A percentile compares a stretch with the other conserved stretches of the same genome.
Conservation (phyloP, 768 basidiomycete genomes). For the Mycena alexandri region DNA sequence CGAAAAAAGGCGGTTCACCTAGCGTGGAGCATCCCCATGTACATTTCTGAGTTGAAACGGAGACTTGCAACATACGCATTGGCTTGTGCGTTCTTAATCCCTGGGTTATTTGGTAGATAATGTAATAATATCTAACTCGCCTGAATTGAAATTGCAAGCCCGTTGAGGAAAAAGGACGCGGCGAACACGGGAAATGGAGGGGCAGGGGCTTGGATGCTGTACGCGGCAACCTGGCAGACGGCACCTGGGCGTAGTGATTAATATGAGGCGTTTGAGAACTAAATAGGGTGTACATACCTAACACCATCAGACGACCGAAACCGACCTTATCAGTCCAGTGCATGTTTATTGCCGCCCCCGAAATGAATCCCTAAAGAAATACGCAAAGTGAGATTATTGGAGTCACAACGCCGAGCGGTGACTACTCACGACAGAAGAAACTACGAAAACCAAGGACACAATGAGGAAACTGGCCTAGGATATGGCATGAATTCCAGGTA, state of each 20-base stretch:
- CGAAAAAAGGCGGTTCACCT: not conserved
- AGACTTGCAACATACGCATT: slow-evolving; percentile 67
- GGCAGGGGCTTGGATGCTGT: slow-evolving; percentile 57
- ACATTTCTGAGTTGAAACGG: slow-evolving; percentile 55
- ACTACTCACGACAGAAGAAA: slow-evolving; percentile 45
- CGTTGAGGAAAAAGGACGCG: slow-evolving; percentile 58
- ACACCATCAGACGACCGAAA: slow-evolving; percentile 52
- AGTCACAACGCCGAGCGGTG: not conserved
- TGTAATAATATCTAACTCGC: slow-evolving; percentile 38
- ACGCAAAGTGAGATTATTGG: not conserved
- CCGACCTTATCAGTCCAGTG: slow-evolving; percentile 58
- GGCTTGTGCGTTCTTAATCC: slow-evolving; percentile 62
- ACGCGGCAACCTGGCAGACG: slow-evolving; percentile 56
- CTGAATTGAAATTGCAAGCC: slow-evolving; percentile 64
- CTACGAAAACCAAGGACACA: slow-evolving; percentile 66
- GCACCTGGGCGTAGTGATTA: slow-evolving; percentile 51
- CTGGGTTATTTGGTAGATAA: not conserved
- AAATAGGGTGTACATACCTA: slow-evolving; percentile 32
- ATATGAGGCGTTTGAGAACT: slow-evolving; percentile 6
- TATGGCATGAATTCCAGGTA: not conserved
- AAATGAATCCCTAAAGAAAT: slow-evolving; percentile 58
- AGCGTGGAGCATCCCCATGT: slow-evolving; percentile 67
- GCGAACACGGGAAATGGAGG: slow-evolving; percentile 68
- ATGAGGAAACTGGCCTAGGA: slow-evolving; percentile 57
- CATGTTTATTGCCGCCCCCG: slow-evolving; percentile 62